Percentiles rank a stretch among this genome's conserved stretches.
Conservation (phyloP, 2,329 filamentous ascomycete genomes). For the Cytospora schulzeri region DNA sequence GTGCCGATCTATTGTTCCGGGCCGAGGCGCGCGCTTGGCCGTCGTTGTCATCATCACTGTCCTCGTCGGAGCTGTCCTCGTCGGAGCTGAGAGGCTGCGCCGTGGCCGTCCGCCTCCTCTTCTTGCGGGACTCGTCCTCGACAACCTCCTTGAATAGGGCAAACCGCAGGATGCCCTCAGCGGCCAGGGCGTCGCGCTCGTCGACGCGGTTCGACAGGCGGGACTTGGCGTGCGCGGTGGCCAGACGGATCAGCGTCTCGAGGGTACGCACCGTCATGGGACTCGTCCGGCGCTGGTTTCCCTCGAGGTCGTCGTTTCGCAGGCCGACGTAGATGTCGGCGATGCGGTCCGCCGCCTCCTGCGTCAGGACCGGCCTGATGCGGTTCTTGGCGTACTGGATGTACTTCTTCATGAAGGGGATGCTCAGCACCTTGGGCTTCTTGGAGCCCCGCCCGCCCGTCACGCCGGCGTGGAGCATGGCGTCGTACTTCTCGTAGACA, state of each 20-base stretch:
- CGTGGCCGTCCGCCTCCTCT: constrained; percentile 67
- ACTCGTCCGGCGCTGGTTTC: constrained; percentile 89
- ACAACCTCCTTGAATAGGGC: constrained; percentile 97
- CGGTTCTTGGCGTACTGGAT: constrained; percentile 96
- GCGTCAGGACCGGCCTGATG: constrained; percentile 86
- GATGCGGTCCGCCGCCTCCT: constrained; percentile 90
- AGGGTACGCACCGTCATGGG: constrained; percentile 96
- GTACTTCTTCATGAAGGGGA: constrained; percentile 99
- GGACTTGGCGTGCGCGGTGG: constrained; percentile 93
- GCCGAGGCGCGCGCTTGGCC: constrained; percentile 39
- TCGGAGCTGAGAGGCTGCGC: constrained; percentile 55
- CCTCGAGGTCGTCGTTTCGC: constrained; percentile 92
- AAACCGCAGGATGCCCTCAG: constrained; percentile 88
- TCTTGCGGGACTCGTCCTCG: constrained; percentile 76
- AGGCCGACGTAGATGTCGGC: constrained; percentile 88
- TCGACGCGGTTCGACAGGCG: constrained; percentile 87
- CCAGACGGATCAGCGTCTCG: constrained; percentile 96
- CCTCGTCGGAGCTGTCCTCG: constrained; percentile 60
- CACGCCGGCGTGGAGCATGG: constrained; percentile 92
- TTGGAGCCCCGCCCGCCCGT: constrained; percentile 76
- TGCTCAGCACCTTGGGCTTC: constrained; percentile 86
- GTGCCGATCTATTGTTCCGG: constrained; percentile 33
- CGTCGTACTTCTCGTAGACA: constrained; percentile 94
- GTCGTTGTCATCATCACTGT: constrained; percentile 63
- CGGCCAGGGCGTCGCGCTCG: constrained; percentile 82